Conservation (phyloP, 169 alveolate genomes). For the Plasmodium billcollinsi region DNA sequence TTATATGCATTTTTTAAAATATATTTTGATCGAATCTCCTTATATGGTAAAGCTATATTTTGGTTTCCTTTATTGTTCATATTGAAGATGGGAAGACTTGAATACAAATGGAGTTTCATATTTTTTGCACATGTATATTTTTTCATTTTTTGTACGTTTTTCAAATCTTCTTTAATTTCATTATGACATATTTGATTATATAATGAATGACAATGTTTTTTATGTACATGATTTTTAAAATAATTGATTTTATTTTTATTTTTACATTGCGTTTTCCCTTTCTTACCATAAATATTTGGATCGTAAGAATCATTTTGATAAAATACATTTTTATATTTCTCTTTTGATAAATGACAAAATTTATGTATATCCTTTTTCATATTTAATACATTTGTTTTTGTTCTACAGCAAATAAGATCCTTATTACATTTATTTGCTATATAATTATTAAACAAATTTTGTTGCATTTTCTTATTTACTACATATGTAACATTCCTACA, state of each 20-base stretch:
- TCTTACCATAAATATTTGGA: no score
- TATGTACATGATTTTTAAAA: background rate
- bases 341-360: background rate
- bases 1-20: conserved; percentile 22
- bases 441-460: no score
- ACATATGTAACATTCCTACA: no score
- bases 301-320: background rate
- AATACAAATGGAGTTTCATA: no score
- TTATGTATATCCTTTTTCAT: background rate
- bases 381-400: background rate
- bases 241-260: background rate
- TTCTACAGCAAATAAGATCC: no score
- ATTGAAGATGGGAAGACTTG: no score
- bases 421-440: no score
- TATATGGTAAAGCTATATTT: conserved; percentile 1
- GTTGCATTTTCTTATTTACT: no score
- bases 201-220: background rate
- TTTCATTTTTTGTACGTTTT: background rate
- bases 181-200: background rate
- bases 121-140: background rate
- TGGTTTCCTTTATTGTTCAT: background rate
- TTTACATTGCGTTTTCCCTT: background rate
- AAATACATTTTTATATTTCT: background rate
- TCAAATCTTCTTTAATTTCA: background rate
- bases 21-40: conserved; percentile 22